These are phyloP conservation scores for Tulasnella sp. DNA, from an alignment of 768 basidiomycete species.

Conservation along the genomic window DNA sequence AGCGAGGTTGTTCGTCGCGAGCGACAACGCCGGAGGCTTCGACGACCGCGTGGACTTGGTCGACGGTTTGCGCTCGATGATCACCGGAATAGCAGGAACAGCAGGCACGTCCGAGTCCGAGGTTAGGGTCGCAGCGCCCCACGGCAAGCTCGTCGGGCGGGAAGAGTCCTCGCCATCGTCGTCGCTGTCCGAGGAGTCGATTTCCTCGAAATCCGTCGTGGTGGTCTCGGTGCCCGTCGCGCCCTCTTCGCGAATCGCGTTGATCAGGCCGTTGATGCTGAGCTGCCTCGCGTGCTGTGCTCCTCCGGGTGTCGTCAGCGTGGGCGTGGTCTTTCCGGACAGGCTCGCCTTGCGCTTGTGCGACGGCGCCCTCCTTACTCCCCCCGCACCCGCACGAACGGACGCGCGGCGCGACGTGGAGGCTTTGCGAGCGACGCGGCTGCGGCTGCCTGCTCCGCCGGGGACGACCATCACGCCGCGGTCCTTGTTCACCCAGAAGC, in stretches of 20 bases:
- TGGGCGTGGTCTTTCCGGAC: background rate
- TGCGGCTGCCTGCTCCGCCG: background rate
- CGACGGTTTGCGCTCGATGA: background rate
- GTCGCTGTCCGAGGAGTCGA: background rate
- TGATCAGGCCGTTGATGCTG: background rate
- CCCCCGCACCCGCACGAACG: background rate
- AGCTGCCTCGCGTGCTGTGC: background rate
- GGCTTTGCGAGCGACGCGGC: background rate
- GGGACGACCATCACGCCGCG: background rate
- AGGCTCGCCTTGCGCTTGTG: background rate
- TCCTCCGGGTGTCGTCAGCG: background rate
- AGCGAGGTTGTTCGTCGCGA: background rate
- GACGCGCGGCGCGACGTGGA: background rate
- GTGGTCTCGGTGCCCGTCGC: background rate
- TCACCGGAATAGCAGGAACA: background rate
- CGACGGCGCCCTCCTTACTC: background rate
- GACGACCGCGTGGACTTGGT: background rate
- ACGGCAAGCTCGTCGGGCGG: background rate
- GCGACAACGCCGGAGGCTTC: background rate
- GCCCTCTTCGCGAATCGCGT: background rate
- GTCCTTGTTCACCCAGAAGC: constrained; percentile 12
- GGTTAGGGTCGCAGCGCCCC: background rate
- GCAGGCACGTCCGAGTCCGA: background rate
- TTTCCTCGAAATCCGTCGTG: background rate
- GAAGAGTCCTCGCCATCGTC: background rate